These are phyloP conservation scores for Tylopilus plumbeoviolaceoides DNA, from an alignment of 768 basidiomycete species.

Conservation along the genomic window DNA sequence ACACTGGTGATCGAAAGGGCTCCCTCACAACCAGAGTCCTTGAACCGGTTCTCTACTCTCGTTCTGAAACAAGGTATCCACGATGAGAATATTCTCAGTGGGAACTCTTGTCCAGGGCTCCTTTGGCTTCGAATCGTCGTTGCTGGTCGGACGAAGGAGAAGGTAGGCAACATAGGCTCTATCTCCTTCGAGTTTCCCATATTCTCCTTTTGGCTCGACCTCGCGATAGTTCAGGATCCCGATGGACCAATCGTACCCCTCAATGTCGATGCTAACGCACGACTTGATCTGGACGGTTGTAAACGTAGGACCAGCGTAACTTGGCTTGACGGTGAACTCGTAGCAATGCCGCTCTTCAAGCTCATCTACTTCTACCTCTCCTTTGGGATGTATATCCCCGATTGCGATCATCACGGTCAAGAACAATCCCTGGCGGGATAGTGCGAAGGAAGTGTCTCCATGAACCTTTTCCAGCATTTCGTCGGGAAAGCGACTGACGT, in stretches of 20 bases:
- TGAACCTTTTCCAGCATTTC: conserved; percentile 6
- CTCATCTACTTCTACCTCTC: neutral
- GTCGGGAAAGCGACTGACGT: neutral
- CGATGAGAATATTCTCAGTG: conserved; percentile 12
- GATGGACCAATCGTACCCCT: conserved; percentile 9
- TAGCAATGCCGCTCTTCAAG: neutral
- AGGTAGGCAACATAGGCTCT: conserved; percentile 14
- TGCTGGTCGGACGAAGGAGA: conserved; percentile 1
- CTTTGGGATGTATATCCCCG: conserved; percentile 2
- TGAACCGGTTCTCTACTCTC: conserved; percentile 11
- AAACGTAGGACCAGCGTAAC: conserved; percentile 5
- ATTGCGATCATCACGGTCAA: conserved; percentile 10
- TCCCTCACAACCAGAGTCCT: conserved; percentile 9
- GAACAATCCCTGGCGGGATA: conserved; percentile 14
- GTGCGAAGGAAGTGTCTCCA: conserved; percentile 13
- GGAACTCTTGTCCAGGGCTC: conserved; percentile 12
- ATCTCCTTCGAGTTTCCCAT: conserved; percentile 8
- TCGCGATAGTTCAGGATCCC: conserved; percentile 13
- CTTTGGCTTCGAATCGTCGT: neutral
- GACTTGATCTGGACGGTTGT: neutral
- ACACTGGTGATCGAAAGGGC: neutral
- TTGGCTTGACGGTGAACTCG: conserved; percentile 9
- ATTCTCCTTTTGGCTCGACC: conserved; percentile 7
- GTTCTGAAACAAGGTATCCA: conserved; percentile 9
- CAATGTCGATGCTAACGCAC: neutral